Percentiles rank a stretch among this genome's conserved stretches.
These are phyloP conservation scores for Musa schizocarpa DNA, from an alignment of 176 grass and related monocot genomes.

Conservation along the genomic window DNA sequence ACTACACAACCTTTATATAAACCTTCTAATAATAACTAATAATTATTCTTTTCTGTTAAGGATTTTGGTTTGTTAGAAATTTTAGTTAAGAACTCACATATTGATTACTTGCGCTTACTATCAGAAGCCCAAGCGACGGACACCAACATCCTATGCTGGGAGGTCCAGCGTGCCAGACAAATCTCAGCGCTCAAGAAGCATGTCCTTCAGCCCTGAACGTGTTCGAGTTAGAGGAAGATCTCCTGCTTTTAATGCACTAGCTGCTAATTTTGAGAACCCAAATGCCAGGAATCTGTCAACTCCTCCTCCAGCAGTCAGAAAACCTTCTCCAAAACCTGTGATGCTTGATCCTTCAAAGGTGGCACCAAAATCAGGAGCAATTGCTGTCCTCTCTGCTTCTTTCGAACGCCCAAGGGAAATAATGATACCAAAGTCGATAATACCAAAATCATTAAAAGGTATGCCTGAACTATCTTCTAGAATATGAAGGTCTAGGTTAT, in stretches of 20 bases:
- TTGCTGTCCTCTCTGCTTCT: conserved; percentile 56
- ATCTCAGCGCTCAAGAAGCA: conserved; percentile 90
- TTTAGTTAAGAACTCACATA: background rate
- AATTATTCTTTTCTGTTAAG: too few relatives aligned
- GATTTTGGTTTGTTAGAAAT: background rate
- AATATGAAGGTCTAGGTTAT: background rate
- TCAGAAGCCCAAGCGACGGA: conserved; percentile 87
- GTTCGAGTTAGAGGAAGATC: conserved; percentile 90
- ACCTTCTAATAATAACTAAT: background rate
- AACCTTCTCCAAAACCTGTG: conserved; percentile 42
- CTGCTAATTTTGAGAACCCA: conserved; percentile 89
- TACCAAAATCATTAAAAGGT: conserved; percentile 98
- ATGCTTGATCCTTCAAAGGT: conserved; percentile 56
- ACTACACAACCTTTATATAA: too few relatives aligned
- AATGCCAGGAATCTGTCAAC: conserved; percentile 89
- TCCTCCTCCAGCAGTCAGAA: conserved; percentile 67
- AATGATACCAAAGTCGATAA: conserved; percentile 91
- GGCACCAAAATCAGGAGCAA: conserved; percentile 44
- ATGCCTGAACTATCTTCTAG: conserved; percentile 19
- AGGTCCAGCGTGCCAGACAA: conserved; percentile 78
- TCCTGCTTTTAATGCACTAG: conserved; percentile 90
- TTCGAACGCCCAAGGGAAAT: conserved; percentile 75
- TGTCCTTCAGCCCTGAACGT: conserved; percentile 95
- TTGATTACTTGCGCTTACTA: background rate
- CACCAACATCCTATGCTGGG: conserved; percentile 56